A percentile compares a stretch with the other conserved stretches of the same genome.
These are phyloP conservation scores for Begonia peltatifolia DNA, from an alignment of 306 rosid species.

Conservation along the genomic window DNA sequence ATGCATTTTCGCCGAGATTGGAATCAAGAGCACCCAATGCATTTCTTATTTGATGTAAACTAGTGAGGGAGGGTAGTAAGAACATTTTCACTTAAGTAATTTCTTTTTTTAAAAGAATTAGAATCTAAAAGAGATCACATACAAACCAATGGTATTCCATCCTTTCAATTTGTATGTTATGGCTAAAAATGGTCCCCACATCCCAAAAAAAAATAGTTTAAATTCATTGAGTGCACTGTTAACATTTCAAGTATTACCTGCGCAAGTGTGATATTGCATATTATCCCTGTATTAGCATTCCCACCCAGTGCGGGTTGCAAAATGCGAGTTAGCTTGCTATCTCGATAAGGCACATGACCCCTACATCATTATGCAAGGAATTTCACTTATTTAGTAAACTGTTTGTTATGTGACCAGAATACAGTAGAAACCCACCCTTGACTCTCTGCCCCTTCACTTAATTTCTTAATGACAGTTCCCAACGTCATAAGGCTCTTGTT, in stretches of 20 bases:
- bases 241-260: slow-evolving; percentile 28
- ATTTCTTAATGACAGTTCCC: slow-evolving; percentile 96
- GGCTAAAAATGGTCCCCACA: no score
- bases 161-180: no score
- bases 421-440: slow-evolving; percentile 59
- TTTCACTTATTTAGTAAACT: background rate
- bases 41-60: no score
- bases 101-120: no score
- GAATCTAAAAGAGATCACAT: no score
- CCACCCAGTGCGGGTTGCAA: slow-evolving; percentile 96
- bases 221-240: background rate
- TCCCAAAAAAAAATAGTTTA: no score
- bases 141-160: no score
- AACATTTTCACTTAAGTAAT: no score
- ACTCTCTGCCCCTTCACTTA: slow-evolving; percentile 97
- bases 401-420: background rate
- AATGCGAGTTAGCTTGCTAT: slow-evolving; percentile 93
- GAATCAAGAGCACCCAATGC: no score
- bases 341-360: slow-evolving; percentile 96
- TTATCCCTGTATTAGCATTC: slow-evolving; percentile 91
- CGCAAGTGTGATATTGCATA: slow-evolving; percentile 90
- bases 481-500: slow-evolving; percentile 89
- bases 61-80: no score
- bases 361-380: slow-evolving; percentile 29
- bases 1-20: no score